Evolutionary conservation across 495 filamentous ascomycete genomes (phyloP), one percentile per base, ranked within the genome.

Genomic region (Monascus purpureus): DNA sequence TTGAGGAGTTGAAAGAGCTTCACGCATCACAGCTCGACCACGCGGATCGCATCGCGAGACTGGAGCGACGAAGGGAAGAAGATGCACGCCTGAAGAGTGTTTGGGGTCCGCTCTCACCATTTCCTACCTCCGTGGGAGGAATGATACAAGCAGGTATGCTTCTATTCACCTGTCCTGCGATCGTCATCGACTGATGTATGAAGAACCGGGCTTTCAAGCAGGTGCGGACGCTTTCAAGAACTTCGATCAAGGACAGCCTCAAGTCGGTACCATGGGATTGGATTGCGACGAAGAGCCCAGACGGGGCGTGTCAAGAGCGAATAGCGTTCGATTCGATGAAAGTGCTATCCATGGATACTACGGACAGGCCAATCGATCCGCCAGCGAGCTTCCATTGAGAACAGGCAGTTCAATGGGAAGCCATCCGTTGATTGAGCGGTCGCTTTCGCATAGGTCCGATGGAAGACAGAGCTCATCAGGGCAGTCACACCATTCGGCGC

Each of bases 281-380:
- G 84, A 93, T 33, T 64, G 77, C 4, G 88, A 94, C 37, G 84
- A 96, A 25, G 87, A 95, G 49, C 92, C 88, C 2, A 69, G 92
- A 36, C 72, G 92, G 35, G 90, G 90, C 4, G 77, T 85, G 18
- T 97, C 92, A 17, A 70, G 90, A 40, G 90, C 90, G 13, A 96
- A 96, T 46, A 96, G 92, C 53, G 90, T 97, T 39, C 81, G 90
- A n/a, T 97, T 97, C 45, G 90, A 97, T 48, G 87, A 95, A 50
- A 94, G 83, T 47, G 88, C 92, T 2, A 73, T 93, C 36, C 87
- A 93, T 40, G 82, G 83, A 29, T 82, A 81, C 45, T 93, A 86
- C 67, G 78, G 77, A 22, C 84, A 88, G 38, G 73, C 77, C 26
- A 78, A 73, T 40, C 74, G 87, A 17, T 73, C 81, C 32, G 86